phyloP scores from a whole-genome alignment of 371 early-diverging fungal species.

The Batrachochytrium dendrobatidis region DNA sequence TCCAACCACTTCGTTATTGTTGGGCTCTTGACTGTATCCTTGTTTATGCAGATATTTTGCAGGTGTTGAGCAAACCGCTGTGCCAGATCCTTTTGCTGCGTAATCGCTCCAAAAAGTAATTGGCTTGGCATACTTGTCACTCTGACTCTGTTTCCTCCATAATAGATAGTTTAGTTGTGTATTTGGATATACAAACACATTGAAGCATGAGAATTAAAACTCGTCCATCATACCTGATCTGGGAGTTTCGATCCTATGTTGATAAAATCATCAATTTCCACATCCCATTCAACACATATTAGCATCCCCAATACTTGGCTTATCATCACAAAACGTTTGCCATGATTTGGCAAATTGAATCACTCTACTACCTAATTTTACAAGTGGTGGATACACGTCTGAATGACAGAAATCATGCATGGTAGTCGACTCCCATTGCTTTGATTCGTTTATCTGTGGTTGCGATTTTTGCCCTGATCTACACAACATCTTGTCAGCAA shows the following conservation, averaged over 20 bases:
- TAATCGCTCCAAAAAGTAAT: slow-evolving; percentile 43
- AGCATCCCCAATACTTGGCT: too few species aligned
- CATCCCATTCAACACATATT: too few species aligned
- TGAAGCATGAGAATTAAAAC: too few species aligned
- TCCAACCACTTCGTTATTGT: slow-evolving; percentile 4
- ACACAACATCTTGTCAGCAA: neutral
- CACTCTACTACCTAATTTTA: neutral
- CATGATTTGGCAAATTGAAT: too few species aligned
- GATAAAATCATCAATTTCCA: too few species aligned
- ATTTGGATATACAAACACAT: too few species aligned
- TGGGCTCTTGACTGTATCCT: neutral
- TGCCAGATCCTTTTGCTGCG: slow-evolving; percentile 25
- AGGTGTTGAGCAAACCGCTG: slow-evolving; percentile 8
- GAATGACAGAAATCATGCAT: slow-evolving; percentile 21
- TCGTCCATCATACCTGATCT: too few species aligned
- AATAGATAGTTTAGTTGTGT: too few species aligned
- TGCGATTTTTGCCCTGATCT: neutral
- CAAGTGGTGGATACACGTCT: slow-evolving; percentile 9
- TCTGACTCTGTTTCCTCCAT: slow-evolving; percentile 16
- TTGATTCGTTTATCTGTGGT: neutral
- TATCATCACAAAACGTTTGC: too few species aligned
- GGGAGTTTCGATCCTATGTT: too few species aligned
- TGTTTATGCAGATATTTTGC: neutral
- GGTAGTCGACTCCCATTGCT: slow-evolving; percentile 23
- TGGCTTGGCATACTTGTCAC: slow-evolving; percentile 21